These are phyloP conservation scores for Neurospora sp. DNA, from an alignment of 495 filamentous ascomycete genomes.

Conservation along the genomic window DNA sequence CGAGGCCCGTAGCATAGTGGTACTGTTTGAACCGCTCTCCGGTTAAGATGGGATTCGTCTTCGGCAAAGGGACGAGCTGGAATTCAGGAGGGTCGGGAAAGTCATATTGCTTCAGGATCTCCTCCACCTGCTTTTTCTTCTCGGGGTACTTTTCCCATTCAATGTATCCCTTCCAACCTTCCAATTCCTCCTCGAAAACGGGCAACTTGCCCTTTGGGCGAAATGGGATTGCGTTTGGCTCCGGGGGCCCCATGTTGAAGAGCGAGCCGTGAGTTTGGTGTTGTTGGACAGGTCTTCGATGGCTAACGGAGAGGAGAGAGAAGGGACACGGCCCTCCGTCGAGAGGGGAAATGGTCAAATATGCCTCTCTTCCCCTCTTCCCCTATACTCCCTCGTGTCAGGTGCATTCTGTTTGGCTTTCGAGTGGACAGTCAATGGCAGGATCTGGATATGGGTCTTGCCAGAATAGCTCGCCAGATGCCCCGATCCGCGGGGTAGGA, in stretches of 20 bases:
- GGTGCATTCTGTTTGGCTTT: neutral
- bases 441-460: neutral
- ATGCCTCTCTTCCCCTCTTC: neutral
- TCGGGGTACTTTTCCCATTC: slow-evolving; percentile 65
- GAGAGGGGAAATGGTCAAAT: neutral
- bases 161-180: slow-evolving; percentile 37
- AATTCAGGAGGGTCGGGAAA: slow-evolving; percentile 51
- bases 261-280: neutral
- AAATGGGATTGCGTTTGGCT: slow-evolving; percentile 14
- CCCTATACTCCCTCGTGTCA: neutral
- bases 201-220: slow-evolving; percentile 11
- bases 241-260: slow-evolving; percentile 10
- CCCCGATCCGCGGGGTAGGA: neutral
- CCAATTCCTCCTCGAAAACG: slow-evolving; percentile 12
- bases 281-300: neutral
- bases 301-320: neutral
- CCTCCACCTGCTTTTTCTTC: slow-evolving; percentile 47
- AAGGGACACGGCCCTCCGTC: neutral
- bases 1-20: slow-evolving; percentile 50
- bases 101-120: slow-evolving; percentile 45
- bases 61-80: slow-evolving; percentile 47
- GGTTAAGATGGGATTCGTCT: slow-evolving; percentile 50
- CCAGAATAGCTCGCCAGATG: neutral
- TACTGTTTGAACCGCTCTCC: slow-evolving; percentile 57
- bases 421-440: neutral